Evolutionary conservation across 306 rosid species (phyloP), one percentile per base, ranked within the genome.

Genomic region (Quercus rubra): DNA sequence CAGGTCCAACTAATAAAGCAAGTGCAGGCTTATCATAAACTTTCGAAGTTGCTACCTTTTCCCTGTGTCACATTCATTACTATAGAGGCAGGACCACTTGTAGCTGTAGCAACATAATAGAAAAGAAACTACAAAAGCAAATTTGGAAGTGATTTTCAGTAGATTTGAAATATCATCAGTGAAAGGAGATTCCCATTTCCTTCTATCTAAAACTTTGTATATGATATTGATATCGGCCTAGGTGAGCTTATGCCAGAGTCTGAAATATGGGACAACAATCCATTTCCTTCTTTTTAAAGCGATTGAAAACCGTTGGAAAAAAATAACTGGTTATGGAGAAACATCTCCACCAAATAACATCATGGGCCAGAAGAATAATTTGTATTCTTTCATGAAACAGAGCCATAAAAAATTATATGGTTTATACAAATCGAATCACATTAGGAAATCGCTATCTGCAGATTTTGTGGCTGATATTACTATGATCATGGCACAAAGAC

Each of bases 81-180:
- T 38, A 31, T n/a, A 74, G 14, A 66, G 55, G 55, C 63, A 79
- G 91, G 90, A 85, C 93, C 93, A 80, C 43, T 58, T 20, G 54
- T 12, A 49, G 15, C 17, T 58, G 28, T n/a, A 21, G 13, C 21
- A 20, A 20, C 21, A 9, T 58, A 8, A 9, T 21, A n/a, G 25
- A 5, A 57, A 1, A 57, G 23, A 21, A 25, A 20, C 9, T 58
- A 9, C 3, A 21, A 20, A 14, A 61, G 5, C 13, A 15, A 23
- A 25, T n/a, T 59, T 23, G 68, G 63, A 20, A 58, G 13, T 58
- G 64, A 58, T 58, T 58, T 21, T 21, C 27, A 3, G 3, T 58
- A 58, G 64, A 49, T 49, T 49, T 49, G 54, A 13, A 49, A 12
- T 49, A 49, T 49, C 17, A 49, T 49, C 17, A 49, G 17, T 49